Evolutionary conservation across 1,284 basidiomycete species (phyloP).

Genomic region (Marasmius oreades): DNA sequence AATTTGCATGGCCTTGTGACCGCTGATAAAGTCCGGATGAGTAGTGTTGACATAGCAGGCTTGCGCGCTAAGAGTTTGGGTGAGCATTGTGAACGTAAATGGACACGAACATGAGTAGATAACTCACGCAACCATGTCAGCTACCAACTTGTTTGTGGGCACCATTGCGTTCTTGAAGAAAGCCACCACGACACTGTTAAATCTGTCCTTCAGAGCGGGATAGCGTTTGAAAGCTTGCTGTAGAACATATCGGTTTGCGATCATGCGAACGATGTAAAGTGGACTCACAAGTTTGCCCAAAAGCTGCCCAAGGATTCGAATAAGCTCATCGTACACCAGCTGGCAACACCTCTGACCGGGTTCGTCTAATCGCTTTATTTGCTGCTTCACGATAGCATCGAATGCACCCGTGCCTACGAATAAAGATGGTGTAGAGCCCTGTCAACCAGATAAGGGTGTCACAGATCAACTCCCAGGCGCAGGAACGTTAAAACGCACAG

Average conservation of each 20-base stretch:
- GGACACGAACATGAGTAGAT: slow-evolving; percentile 3
- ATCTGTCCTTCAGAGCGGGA: slow-evolving; percentile 90
- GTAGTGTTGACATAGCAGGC: slow-evolving; percentile 99
- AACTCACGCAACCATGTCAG: slow-evolving; percentile 83
- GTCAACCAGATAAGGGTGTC: slow-evolving; percentile 3
- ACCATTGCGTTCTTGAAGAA: slow-evolving; percentile 95
- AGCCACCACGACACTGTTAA: slow-evolving; percentile 91
- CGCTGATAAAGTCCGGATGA: slow-evolving; percentile 96
- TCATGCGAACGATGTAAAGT: not conserved
- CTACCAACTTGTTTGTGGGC: slow-evolving; percentile 93
- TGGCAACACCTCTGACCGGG: slow-evolving; percentile 91
- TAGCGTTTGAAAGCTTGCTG: slow-evolving; percentile 95
- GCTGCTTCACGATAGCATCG: slow-evolving; percentile 97
- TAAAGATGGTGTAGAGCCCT: slow-evolving; percentile 94
- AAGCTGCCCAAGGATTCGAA: slow-evolving; percentile 90
- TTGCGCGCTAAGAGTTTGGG: slow-evolving; percentile 76
- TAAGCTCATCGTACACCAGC: slow-evolving; percentile 95
- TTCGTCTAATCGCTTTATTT: slow-evolving; percentile 95
- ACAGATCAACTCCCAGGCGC: slow-evolving; percentile 1
- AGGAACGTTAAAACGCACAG: slow-evolving; percentile 46
- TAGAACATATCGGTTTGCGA: slow-evolving; percentile 4
- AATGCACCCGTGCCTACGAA: slow-evolving; percentile 97
- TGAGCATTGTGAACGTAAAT: not conserved
- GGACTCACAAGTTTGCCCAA: slow-evolving; percentile 81
- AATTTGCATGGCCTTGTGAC: slow-evolving; percentile 93